Evolutionary conservation across 129 eudicot genomes (phyloP).

Genomic region (Gnaphalium uliginosum): DNA sequence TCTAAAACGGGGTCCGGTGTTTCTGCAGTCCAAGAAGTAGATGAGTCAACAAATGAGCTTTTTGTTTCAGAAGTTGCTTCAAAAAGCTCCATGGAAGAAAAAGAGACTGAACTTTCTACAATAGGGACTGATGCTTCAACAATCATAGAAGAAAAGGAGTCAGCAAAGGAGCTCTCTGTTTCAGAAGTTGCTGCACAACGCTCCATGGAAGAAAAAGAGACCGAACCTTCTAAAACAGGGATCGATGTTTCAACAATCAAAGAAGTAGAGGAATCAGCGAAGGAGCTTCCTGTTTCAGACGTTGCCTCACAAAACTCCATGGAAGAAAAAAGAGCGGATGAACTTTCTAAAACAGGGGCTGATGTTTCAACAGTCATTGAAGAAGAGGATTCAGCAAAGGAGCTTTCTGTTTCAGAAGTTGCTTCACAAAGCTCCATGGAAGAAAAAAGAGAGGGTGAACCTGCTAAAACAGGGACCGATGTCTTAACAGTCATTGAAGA

Average conservation of each 20-base stretch:
- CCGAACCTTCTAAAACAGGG: constrained; percentile 11
- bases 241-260: not conserved
- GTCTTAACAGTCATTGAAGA: not conserved
- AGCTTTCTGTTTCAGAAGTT: not conserved
- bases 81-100: not conserved
- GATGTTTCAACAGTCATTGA: not conserved
- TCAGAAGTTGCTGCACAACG: not conserved
- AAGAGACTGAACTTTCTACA: not conserved
- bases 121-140: not conserved
- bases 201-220: constrained; percentile 4
- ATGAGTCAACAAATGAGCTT: too few species aligned
- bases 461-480: not conserved
- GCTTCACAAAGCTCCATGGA: not conserved
- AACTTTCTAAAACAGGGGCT: not conserved
- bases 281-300: not conserved
- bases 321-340: not conserved
- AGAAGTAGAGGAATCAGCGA: not conserved
- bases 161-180: not conserved
- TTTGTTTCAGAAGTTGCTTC: not conserved
- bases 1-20: not conserved
- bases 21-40: constrained; percentile 2
- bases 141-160: not conserved
- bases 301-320: not conserved
- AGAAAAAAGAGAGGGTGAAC: not conserved
- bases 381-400: not conserved